Conservation (phyloP, 495 filamentous ascomycete genomes). For the Penicillium fimorum region DNA sequence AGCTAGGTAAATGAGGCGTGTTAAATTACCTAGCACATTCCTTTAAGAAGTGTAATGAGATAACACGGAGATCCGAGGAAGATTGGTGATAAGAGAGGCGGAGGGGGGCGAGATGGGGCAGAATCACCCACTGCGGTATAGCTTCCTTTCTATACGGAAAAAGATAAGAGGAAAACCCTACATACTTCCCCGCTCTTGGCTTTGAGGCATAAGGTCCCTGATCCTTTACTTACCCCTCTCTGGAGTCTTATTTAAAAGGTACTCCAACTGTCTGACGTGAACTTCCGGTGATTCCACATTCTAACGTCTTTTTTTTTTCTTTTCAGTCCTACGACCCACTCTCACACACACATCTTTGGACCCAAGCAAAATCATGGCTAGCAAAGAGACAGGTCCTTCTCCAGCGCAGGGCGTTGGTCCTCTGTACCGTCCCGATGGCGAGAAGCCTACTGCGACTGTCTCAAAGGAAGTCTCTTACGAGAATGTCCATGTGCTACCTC, state of each 20-base stretch:
- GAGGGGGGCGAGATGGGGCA: conserved; percentile 9
- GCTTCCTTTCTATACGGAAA: conserved; percentile 1
- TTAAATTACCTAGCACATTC: background rate
- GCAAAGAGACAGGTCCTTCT: conserved; percentile 41
- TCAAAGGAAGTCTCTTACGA: conserved; percentile 78
- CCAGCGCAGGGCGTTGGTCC: conserved; percentile 76
- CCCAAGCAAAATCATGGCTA: conserved; percentile 22
- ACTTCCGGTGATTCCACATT: background rate
- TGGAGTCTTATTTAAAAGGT: background rate
- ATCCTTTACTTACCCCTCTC: conserved; percentile 2
- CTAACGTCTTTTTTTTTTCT: background rate
- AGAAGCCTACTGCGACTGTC: conserved; percentile 87
- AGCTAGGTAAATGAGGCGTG: background rate
- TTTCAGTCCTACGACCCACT: background rate
- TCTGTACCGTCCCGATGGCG: conserved; percentile 67
- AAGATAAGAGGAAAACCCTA: conserved; percentile 14
- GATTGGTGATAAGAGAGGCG: conserved; percentile 3
- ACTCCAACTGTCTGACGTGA: background rate
- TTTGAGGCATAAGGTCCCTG: conserved; percentile 4
- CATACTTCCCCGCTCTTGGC: conserved; percentile 13
- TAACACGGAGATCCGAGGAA: background rate
- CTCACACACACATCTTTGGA: background rate
- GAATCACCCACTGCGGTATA: conserved; percentile 15
- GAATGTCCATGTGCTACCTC: conserved; percentile 85
- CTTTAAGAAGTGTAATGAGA: background rate